Conservation (phyloP, 2,329 filamentous ascomycete species). For the Diaporthe batatas region DNA sequence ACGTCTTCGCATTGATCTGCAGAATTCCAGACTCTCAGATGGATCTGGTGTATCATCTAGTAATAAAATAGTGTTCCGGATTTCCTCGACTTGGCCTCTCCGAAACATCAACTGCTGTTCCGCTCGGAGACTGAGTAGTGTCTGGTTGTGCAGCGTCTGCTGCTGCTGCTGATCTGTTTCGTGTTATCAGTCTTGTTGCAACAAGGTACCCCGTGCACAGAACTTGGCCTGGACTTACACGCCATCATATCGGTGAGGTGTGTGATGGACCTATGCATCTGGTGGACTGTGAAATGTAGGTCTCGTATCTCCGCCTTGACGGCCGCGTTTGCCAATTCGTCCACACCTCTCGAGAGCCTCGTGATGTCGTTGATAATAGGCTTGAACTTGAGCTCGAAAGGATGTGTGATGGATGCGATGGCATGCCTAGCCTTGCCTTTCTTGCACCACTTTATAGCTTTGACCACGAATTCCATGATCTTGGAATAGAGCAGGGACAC, state of each 20-base stretch:
- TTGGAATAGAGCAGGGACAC: constrained; percentile 44
- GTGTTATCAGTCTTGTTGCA: background rate
- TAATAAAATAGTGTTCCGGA: background rate
- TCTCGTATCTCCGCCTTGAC: constrained; percentile 44
- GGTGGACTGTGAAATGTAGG: constrained; percentile 35
- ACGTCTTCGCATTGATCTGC: constrained; percentile 10
- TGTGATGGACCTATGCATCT: background rate
- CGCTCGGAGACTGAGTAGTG: background rate
- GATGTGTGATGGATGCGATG: constrained; percentile 41
- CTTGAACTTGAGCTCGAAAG: constrained; percentile 43
- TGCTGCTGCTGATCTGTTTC: background rate
- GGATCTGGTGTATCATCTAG: background rate
- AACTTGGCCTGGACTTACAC: background rate
- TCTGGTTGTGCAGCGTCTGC: background rate
- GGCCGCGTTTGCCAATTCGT: constrained; percentile 40
- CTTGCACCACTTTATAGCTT: constrained; percentile 45
- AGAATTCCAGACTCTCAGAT: background rate
- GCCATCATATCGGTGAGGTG: constrained; percentile 8
- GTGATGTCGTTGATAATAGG: constrained; percentile 43
- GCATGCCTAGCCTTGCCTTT: constrained; percentile 42
- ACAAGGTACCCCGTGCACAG: too few relatives aligned
- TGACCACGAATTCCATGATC: constrained; percentile 45
- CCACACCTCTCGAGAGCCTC: constrained; percentile 36
- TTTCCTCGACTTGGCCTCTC: background rate
- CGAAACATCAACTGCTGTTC: constrained; percentile 4